Evolutionary conservation across 2,329 filamentous ascomycete species (phyloP).

Genomic region (Nemania sp.): DNA sequence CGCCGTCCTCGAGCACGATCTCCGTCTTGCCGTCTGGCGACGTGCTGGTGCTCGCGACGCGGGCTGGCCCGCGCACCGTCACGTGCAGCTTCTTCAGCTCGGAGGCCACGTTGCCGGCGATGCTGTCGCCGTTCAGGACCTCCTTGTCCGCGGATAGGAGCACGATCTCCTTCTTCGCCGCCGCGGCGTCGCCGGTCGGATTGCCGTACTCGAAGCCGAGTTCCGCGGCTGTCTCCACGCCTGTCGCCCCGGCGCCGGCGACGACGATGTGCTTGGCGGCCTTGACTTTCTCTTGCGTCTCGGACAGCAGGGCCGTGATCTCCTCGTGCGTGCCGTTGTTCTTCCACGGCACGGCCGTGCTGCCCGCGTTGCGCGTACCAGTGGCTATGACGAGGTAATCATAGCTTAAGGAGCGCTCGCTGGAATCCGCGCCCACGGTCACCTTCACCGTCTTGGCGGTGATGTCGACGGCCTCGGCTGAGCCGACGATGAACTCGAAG

Average conservation of each 20-base stretch:
- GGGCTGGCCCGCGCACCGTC: conserved; percentile 57
- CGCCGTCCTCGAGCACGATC: conserved; percentile 60
- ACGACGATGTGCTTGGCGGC: conserved; percentile 65
- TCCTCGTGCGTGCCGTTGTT: conserved; percentile 61
- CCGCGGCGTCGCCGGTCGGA: conserved; percentile 57
- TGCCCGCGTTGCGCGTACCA: conserved; percentile 59
- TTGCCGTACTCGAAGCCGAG: conserved; percentile 63
- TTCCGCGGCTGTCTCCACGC: conserved; percentile 67
- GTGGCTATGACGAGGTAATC: conserved; percentile 70
- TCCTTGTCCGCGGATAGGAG: conserved; percentile 58
- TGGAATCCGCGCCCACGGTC: conserved; percentile 45
- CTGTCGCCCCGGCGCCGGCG: conserved; percentile 68
- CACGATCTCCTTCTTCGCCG: conserved; percentile 61
- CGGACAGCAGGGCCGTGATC: conserved; percentile 55
- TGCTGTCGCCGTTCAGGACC: conserved; percentile 59
- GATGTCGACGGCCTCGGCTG: conserved; percentile 58
- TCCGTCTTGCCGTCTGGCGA: conserved; percentile 60
- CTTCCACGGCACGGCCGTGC: conserved; percentile 64
- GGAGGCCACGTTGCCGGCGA: conserved; percentile 56
- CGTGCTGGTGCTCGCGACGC: conserved; percentile 54
- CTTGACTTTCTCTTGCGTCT: conserved; percentile 56
- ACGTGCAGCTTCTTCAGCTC: conserved; percentile 68
- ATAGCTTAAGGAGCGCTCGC: conserved; percentile 57
- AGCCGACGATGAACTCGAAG: conserved; percentile 65
- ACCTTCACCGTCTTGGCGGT: conserved; percentile 59